Base-by-base conservation (phyloP, 768 basidiomycete species). In the Suillus tomentosus region DNA sequence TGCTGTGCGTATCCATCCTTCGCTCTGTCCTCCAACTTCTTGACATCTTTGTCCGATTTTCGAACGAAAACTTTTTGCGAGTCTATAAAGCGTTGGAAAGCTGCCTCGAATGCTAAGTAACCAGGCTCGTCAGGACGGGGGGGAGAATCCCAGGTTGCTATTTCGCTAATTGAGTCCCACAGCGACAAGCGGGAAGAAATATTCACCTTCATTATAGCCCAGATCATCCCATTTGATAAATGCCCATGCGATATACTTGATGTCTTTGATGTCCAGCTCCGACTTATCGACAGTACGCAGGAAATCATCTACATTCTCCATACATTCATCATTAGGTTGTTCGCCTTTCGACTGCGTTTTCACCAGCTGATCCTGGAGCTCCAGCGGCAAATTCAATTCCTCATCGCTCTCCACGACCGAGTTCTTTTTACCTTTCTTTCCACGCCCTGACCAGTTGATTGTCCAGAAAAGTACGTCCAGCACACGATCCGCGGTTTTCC, bases 151-250 rank as follows among this genome's bases (percentile, higher is more conserved):
- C 94, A 96, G 13, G 91, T 88, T n/a, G 92, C 95, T 96, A 69
- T 48, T 42, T 42, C 10, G 17, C 57, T 1, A 54, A 36, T 40
- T 22, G 19, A 55, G 27, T 27, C 68, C 53, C 61, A 58, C 6
- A 45, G 50, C 53, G 64, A 58, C 40, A 66, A 63, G 56, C 59
- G n/a, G 50, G 2, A 11, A 19, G 9, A 45, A 7, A 37, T 45
- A 47, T 19, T 43, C 31, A 93, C 96, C 88, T 81, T 95, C 91
- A 24, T 96, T 91, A 66, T 99, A 97, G n/a, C 91, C 88, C 34
- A 98, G 80, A 66, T 95, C 95, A 51, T 87, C 82, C 96, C 96
- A 99, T 74, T 99, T 99, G 68, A 94, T 81, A 73, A 95, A 95
- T 14, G 84, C 86, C 89, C 92, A 95, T 22, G 87, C 81, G 40